phyloP scores from a whole-genome alignment of 179 eudicot genomes.

The Patellifolia procumbens region DNA sequence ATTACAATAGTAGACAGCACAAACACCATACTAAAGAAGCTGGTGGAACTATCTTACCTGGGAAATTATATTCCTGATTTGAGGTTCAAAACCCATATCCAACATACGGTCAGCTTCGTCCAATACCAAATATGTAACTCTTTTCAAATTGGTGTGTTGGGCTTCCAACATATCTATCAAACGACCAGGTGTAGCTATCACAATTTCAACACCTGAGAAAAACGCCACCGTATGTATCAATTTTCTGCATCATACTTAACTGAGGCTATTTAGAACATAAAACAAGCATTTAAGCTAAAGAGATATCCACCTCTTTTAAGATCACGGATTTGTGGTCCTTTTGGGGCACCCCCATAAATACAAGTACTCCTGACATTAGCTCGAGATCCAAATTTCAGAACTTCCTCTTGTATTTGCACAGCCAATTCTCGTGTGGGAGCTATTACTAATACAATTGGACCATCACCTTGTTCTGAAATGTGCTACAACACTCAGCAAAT shows the following conservation, averaged over 20 bases:
- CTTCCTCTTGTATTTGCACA: constrained; percentile 91
- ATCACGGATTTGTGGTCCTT: constrained; percentile 96
- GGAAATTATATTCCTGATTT: constrained; percentile 71
- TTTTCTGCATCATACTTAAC: background rate
- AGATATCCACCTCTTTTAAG: constrained; percentile 81
- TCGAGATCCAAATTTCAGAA: constrained; percentile 78
- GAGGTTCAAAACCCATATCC: constrained; percentile 97
- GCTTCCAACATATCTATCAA: constrained; percentile 89
- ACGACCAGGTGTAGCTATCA: constrained; percentile 93
- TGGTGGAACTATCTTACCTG: constrained; percentile 51
- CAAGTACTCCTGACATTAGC: constrained; percentile 81
- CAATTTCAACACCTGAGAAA: constrained; percentile 77
- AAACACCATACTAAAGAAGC: background rate
- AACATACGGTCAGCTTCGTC: constrained; percentile 96
- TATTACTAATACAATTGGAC: constrained; percentile 80
- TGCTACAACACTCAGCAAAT: background rate
- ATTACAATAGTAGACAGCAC: constrained; percentile 10
- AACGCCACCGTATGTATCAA: constrained; percentile 3
- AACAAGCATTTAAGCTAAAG: constrained; percentile 34
- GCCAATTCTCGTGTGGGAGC: constrained; percentile 96
- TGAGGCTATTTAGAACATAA: background rate
- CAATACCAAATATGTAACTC: constrained; percentile 84
- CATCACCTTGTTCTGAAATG: constrained; percentile 74
- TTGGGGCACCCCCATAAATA: constrained; percentile 93
- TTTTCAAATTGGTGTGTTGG: constrained; percentile 72